Evolutionary conservation across 2,329 filamentous ascomycete species (phyloP).

Genomic region (Xylariaceae sp.): DNA sequence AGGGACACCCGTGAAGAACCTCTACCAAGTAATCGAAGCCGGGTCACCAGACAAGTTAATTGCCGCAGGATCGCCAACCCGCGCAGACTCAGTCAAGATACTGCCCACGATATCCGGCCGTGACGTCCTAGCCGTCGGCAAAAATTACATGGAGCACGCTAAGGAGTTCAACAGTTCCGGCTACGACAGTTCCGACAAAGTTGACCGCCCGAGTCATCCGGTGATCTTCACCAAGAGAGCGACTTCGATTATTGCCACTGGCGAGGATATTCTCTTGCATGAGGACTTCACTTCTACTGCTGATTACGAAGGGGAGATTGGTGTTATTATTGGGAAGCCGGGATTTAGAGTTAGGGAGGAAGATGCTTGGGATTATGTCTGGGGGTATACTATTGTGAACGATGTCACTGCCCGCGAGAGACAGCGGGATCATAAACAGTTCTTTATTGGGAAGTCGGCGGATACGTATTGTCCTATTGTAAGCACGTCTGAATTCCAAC

Average conservation of each 20-base stretch:
- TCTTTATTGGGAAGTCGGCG: slow-evolving; percentile 26
- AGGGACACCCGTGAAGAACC: slow-evolving; percentile 21
- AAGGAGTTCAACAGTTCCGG: slow-evolving; percentile 28
- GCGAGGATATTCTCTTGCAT: slow-evolving; percentile 22
- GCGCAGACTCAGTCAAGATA: slow-evolving; percentile 6
- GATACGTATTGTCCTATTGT: slow-evolving; percentile 29
- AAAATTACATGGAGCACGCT: slow-evolving; percentile 28
- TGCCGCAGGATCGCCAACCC: slow-evolving; percentile 2
- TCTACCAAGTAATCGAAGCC: slow-evolving; percentile 27
- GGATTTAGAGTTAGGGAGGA: slow-evolving; percentile 16
- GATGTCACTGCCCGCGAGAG: slow-evolving; percentile 25
- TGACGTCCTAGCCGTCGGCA: slow-evolving; percentile 24
- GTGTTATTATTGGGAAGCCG: slow-evolving; percentile 23
- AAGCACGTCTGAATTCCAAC: not conserved
- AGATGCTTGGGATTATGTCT: slow-evolving; percentile 25
- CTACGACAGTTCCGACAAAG: slow-evolving; percentile 28
- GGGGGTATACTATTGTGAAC: slow-evolving; percentile 28
- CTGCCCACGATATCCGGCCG: slow-evolving; percentile 21
- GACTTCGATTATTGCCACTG: slow-evolving; percentile 20
- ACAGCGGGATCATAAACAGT: slow-evolving; percentile 28
- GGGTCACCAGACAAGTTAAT: slow-evolving; percentile 7
- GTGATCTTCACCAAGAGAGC: slow-evolving; percentile 28
- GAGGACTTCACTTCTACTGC: slow-evolving; percentile 23
- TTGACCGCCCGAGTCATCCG: slow-evolving; percentile 21
- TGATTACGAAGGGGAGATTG: slow-evolving; percentile 29